Evolutionary conservation across 805 yeast genomes (phyloP), one percentile per base, ranked within the genome.

Genomic region (Kluyveromyces starmeri): DNA sequence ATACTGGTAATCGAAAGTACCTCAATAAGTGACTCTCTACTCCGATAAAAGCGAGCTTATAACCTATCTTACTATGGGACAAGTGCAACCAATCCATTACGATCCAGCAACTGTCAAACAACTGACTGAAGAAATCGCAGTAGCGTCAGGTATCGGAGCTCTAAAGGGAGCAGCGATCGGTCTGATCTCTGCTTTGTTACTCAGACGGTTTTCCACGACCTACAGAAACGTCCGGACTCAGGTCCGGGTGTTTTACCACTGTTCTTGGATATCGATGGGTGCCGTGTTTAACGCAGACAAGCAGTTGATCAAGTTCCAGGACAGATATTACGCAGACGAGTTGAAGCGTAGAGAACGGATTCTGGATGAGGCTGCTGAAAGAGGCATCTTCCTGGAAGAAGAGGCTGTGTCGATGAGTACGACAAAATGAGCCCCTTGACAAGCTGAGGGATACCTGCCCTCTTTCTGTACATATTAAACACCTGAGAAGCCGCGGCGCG

Each of bases 361-460:
- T 16, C 35, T 65, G 26, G 65, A 64, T 38, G 66, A 63, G 24
- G 70, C 70, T 18, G 70, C 70, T 9, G 70, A 66, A 19, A 53
- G 65, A 36, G 71, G 70, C 3, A 50, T 64, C 12, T 65, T 61
- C 32, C 37, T 65, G 26, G 68, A 65, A 34, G 68, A 62, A 27
- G 61, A 50, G 9, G 36, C 44, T 15, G 44, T 37, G 17, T 37
- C 34, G 18, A 22, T 38, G 29, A 40, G 51, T 27, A 43, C 46
- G 22, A 41, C 45, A 8, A 20, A 12, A 7, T n/a, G 11, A 9
- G 11, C 10, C 23, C 9, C 10, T 20, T 11, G 11, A 11, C 11
- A 9, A 9, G 9, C 9, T 9, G 11, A 11, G 10, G 23, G 23
- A 11, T 20, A 11, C 23, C 23, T 11, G 23, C 23, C 23, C 11